Conservation (phyloP, 2,329 filamentous ascomycete genomes). For the Hypoxylon sp. region DNA sequence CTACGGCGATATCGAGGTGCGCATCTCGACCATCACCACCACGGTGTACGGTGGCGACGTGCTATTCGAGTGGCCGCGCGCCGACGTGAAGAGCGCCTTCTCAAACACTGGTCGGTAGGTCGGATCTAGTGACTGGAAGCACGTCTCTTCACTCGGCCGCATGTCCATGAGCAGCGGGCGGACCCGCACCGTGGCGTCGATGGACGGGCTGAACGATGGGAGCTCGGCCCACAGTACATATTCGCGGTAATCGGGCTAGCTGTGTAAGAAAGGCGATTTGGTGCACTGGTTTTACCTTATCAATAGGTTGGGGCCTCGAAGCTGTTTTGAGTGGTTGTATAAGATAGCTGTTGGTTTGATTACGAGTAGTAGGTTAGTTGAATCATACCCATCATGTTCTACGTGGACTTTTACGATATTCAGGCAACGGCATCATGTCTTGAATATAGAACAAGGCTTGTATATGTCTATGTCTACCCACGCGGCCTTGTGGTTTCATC, state of each 20-base stretch:
- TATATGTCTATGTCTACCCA: not conserved
- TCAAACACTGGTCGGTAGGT: constrained; percentile 49
- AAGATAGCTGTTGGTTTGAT: constrained; percentile 24
- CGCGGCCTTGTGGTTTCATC: not conserved
- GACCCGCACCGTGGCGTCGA: constrained; percentile 24
- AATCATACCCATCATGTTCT: constrained; percentile 17
- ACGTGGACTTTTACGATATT: not conserved
- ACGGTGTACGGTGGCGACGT: constrained; percentile 74
- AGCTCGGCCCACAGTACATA: constrained; percentile 36
- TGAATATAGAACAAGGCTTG: not conserved
- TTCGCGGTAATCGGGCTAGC: constrained; percentile 38
- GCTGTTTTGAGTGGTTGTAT: constrained; percentile 15
- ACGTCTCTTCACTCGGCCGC: constrained; percentile 31
- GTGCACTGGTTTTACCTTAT: constrained; percentile 5
- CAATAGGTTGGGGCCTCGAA: not conserved
- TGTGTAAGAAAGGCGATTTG: constrained; percentile 18
- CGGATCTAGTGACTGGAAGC: constrained; percentile 46
- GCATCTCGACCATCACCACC: constrained; percentile 69
- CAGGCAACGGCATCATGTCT: not conserved
- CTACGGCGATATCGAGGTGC: constrained; percentile 70
- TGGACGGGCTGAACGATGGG: constrained; percentile 33
- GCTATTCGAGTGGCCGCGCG: constrained; percentile 73
- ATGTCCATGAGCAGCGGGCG: constrained; percentile 33
- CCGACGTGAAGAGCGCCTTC: constrained; percentile 72
- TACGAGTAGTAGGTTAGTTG: constrained; percentile 19